Base-by-base conservation (phyloP, 2,329 filamentous ascomycete species). In the Aureobasidium lini region DNA sequence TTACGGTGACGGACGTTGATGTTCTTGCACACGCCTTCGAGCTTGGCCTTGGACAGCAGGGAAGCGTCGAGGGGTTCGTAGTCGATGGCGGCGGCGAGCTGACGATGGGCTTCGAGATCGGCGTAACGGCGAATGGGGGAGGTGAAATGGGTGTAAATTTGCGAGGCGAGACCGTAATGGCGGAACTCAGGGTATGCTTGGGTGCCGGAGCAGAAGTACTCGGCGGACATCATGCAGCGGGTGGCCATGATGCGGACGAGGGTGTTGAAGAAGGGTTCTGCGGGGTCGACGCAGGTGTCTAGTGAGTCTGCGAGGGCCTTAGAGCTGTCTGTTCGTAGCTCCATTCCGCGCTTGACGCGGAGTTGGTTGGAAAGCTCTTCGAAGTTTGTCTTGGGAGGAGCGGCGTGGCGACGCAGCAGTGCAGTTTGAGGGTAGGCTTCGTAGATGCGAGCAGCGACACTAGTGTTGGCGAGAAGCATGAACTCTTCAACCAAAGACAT, bases 141-240 rank as follows among this genome's bases (percentile, higher is more conserved):
- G 0, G 94, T 99, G 76, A 99, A 99, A 74, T 99, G 94, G 2
- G 94, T 99, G 78, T 99, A 99, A 71, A 99, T 99, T 69, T 95
- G 89, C 3, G 88, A 91, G 0, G 95, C 95, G 37, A 99, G 85
- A 66, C 94, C 94, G 74, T 99, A 99, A 76, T 99, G 95, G 56
- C 90, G 85, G 81, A 96, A 99, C 71, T 97, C 94, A 0, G 90
- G 88, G 72, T 94, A 93, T 0, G 92, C 85, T 72, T 96, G 91
- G 6, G 91, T 92, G 62, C 94, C 94, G 0, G 93, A 89, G 76
- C 89, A 94, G 76, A 99, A 99, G 76, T 99, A 99, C 75, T 99
- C 94, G 63, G 94, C 94, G 57, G 90, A 94, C 81, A 96, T 96
- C 94, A 99, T 99, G 82, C 94, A 99, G 23, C 94, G 87, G 8